A percentile compares a stretch with the other conserved stretches of the same genome.
Evolutionary conservation across 352 stramenopile species (phyloP).

Genomic region (Phytophthora pistaciae): DNA sequence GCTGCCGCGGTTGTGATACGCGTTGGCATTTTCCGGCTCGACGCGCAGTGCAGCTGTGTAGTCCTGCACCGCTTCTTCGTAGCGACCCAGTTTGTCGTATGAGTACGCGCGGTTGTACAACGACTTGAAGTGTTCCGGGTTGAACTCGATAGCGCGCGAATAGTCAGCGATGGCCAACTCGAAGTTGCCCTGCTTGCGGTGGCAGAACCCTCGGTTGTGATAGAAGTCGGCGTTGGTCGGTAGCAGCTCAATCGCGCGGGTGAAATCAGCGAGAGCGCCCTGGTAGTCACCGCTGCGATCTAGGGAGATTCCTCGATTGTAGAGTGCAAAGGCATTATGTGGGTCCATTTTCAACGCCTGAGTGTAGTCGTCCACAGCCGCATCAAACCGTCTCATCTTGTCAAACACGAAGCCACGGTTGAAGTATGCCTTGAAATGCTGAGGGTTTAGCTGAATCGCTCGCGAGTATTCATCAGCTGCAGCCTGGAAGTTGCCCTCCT

Average conservation of each 20-base stretch:
- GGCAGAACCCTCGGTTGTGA: slow-evolving; percentile 87
- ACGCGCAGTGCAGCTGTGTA: slow-evolving; percentile 80
- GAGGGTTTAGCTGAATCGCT: slow-evolving; percentile 75
- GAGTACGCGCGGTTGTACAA: slow-evolving; percentile 92
- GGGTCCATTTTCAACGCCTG: slow-evolving; percentile 74
- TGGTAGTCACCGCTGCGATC: slow-evolving; percentile 87
- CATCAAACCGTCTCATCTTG: slow-evolving; percentile 82
- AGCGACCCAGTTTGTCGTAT: slow-evolving; percentile 82
- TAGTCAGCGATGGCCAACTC: slow-evolving; percentile 85
- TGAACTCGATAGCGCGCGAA: slow-evolving; percentile 69
- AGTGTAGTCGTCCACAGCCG: slow-evolving; percentile 83
- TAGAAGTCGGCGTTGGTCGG: slow-evolving; percentile 83
- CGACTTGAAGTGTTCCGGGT: slow-evolving; percentile 88
- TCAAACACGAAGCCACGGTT: slow-evolving; percentile 91
- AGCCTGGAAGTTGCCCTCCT: slow-evolving; percentile 83
- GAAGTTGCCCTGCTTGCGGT: slow-evolving; percentile 84
- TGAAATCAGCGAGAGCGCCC: slow-evolving; percentile 87
- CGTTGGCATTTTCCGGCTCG: slow-evolving; percentile 80
- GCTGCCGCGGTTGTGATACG: slow-evolving; percentile 86
- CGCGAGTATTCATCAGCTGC: slow-evolving; percentile 84
- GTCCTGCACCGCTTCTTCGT: slow-evolving; percentile 70
- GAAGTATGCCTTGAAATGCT: slow-evolving; percentile 91
- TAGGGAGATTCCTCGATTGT: slow-evolving; percentile 88
- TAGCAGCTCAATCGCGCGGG: slow-evolving; percentile 78
- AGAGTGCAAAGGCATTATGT: slow-evolving; percentile 79